Evolutionary conservation across 306 rosid species (phyloP).

Genomic region (Ormosia semicastrata): DNA sequence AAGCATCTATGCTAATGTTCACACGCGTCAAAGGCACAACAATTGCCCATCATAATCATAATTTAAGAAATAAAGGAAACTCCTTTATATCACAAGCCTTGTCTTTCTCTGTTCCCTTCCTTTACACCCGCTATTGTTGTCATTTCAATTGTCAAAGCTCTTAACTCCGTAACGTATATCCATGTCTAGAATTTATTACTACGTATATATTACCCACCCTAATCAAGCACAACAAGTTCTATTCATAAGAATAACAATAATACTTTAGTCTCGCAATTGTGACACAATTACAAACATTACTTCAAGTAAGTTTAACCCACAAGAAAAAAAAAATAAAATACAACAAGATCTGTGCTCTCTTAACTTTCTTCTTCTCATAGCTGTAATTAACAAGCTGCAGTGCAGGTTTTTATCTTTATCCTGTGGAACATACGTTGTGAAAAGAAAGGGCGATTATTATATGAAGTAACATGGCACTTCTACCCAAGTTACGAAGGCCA

Average conservation of each 20-base stretch:
- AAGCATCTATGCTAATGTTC: neutral
- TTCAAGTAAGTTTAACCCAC: neutral
- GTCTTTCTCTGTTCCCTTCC: constrained; percentile 20
- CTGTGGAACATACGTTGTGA: neutral
- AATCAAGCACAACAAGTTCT: neutral
- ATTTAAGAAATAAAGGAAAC: constrained; percentile 23
- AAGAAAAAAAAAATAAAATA: neutral
- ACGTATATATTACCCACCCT: neutral
- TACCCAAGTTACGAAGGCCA: constrained; percentile 16
- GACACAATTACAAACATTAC: neutral
- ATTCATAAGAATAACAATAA: neutral
- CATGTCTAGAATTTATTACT: neutral
- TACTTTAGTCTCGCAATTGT: neutral
- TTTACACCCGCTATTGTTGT: neutral
- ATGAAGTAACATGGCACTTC: constrained; percentile 3
- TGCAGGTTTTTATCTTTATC: neutral
- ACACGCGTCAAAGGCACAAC: constrained; percentile 14
- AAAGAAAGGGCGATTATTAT: neutral
- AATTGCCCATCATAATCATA: constrained; percentile 9
- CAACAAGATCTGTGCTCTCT: neutral
- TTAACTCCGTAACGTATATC: neutral
- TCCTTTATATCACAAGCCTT: neutral
- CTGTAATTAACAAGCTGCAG: neutral
- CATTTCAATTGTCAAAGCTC: constrained; percentile 11
- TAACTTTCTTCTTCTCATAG: neutral